Percentiles rank a stretch among this genome's conserved stretches.
Evolutionary conservation across 805 yeast genomes (phyloP).

Genomic region (Ogataea polymorpha): DNA sequence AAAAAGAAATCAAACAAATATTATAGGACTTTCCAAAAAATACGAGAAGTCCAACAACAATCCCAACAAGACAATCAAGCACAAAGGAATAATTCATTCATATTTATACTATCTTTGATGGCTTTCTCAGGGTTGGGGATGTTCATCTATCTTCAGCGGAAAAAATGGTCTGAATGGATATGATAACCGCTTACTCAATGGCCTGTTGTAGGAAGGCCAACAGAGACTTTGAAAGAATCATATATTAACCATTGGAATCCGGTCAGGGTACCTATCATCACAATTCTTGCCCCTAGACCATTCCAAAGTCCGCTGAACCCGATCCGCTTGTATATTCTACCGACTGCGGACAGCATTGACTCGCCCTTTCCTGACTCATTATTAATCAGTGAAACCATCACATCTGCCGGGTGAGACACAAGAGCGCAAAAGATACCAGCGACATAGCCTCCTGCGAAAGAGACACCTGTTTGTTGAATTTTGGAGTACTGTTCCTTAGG

Average conservation of each 20-base stretch:
- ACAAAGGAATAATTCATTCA: slow-evolving; percentile 7
- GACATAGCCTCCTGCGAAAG: slow-evolving; percentile 92
- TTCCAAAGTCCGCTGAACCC: slow-evolving; percentile 94
- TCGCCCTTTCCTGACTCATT: slow-evolving; percentile 66
- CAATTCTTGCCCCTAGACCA: slow-evolving; percentile 89
- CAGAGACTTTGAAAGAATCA: slow-evolving; percentile 92
- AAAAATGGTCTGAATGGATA: slow-evolving; percentile 29
- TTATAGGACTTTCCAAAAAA: slow-evolving; percentile 12
- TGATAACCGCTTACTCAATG: slow-evolving; percentile 11
- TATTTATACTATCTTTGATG: slow-evolving; percentile 18
- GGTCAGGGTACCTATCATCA: slow-evolving; percentile 96
- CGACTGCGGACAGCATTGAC: slow-evolving; percentile 60
- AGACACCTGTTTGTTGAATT: slow-evolving; percentile 86
- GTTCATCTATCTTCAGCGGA: slow-evolving; percentile 30
- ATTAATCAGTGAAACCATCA: slow-evolving; percentile 92
- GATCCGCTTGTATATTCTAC: slow-evolving; percentile 73
- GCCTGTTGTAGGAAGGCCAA: slow-evolving; percentile 95
- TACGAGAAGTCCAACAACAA: slow-evolving; percentile 9
- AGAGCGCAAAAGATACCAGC: slow-evolving; percentile 97
- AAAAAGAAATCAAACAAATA: slow-evolving; percentile 11
- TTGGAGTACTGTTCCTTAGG: slow-evolving; percentile 68
- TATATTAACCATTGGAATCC: slow-evolving; percentile 97
- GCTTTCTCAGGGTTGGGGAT: slow-evolving; percentile 27
- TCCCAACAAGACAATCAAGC: background rate
- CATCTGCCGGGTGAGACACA: slow-evolving; percentile 98